Evolutionary conservation across 2,329 filamentous ascomycete species (phyloP), one percentile per base, ranked within the genome.

Genomic region (Rachicladosporium sp.): DNA sequence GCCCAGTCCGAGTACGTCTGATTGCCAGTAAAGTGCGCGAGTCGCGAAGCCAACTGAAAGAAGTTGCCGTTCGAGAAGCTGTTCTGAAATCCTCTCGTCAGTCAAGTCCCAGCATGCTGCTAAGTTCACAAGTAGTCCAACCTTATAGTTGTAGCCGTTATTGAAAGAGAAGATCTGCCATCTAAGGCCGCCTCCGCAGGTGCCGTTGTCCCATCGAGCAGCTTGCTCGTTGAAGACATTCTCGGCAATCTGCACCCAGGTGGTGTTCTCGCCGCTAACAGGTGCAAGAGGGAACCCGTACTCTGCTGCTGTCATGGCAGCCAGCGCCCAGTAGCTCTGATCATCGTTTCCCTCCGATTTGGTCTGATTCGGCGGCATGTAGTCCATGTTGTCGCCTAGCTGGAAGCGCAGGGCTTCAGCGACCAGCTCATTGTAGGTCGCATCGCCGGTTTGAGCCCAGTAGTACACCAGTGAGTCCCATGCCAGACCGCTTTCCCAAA

Each of bases 151-250:
- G 57, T 87, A 79, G 10, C 85, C 86, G 45, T 77, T 77, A 56
- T 93, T 89, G 50, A 73, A 74, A 1, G 71, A 64, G 57, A 80
- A 88, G 49, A 93, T 86, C 64, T 93, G 85, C 86, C 86, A 93
- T 46, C 80, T 74, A 47, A 93, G 61, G 8, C 86, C 86, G 36
- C 86, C 86, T 32, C 64, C 67, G 58, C 86, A 93, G 1, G 66
- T 69, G 0, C 61, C 52, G 2, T 60, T 60, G 49, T 89, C 78
- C 80, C 82, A 89, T 11, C 84, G 74, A 11, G 60, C 59, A 2
- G 74, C 77, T 51, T 86, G 85, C 37, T 78, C 75, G 63, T 89
- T 84, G 60, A 89, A 91, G 2, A 84, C 80, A 10, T 78, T 80
- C 58, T 87, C 80, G 1, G 74, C 78, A 38, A 91, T 69, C 4